Base-by-base conservation (phyloP, 108 stramenopile species). In the Nannochloropsis granulata region DNA sequence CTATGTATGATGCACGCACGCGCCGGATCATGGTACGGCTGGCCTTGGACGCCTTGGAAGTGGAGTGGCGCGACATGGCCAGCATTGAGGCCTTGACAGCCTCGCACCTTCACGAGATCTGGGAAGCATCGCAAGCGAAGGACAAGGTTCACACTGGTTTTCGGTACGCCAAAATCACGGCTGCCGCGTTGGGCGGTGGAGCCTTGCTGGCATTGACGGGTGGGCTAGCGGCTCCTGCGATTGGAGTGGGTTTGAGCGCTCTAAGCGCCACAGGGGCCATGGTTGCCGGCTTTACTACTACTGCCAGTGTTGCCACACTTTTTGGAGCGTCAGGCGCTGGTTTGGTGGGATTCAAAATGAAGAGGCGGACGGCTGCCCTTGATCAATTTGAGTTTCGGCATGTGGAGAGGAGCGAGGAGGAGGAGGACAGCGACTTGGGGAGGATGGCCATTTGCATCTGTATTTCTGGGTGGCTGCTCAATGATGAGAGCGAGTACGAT, bases 291-390 rank as follows among this genome's bases (percentile, higher is more conserved):
- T 79, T 86, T 44, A 82, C 86, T 0, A 86, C 82, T 26, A 83
- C 83, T n/a, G 43, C 83, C 26, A 79, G 83, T 78, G 79, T 86
- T 46, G 83, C 79, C 24, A 83, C 86, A 10, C 25, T 86, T 78
- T 86, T 86, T n/a, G 86, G 86, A 44, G 86, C 86, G 16, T 24
- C 44, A 24, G 86, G 86, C n/a, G 86, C 86, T 25, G 86, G 86
- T n/a, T 78, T 86, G 44, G 86, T 86, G 24, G 85, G 85, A 10
- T 86, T 43, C 79, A 83, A 86, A 82, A 86, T 86, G 82, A 82
- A 79, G 45, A 45, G 44, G 44, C 79, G 86, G 13, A 86, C 86
- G 2, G 14, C 82, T 43, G 85, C 56, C 2, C n/a, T 71, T 81
- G 14, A 43, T 86, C 85, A 86, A 85, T 80, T 80, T 81, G 14